Conservation (phyloP, 73 alveolate species). For the Paramecium sonneborni region DNA sequence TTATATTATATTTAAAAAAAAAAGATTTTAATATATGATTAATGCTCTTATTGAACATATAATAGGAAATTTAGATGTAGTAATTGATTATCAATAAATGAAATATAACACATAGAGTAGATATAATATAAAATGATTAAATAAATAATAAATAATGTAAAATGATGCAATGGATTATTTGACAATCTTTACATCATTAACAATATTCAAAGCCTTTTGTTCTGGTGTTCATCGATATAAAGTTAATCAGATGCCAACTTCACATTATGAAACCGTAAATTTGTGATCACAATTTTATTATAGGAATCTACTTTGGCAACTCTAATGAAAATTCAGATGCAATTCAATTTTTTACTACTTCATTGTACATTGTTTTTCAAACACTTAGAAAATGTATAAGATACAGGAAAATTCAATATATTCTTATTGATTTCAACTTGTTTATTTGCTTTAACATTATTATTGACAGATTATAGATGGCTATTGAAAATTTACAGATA, state of each 20-base stretch:
- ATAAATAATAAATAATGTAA: not conserved
- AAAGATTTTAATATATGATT: slow-evolving; percentile 46
- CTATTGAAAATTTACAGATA: slow-evolving; percentile 17
- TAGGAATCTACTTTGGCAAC: slow-evolving; percentile 49
- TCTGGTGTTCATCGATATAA: slow-evolving; percentile 20
- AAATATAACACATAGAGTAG: too few relatives aligned
- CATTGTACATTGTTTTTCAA: slow-evolving; percentile 14
- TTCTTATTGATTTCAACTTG: not conserved
- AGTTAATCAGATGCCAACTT: not conserved
- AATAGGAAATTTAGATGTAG: not conserved
- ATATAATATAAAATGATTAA: not conserved
- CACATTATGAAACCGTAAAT: slow-evolving; percentile 47
- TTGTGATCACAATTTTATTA: not conserved
- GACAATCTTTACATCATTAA: not conserved
- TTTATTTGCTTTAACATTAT: not conserved
- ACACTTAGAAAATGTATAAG: not conserved
- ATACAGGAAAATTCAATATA: not conserved
- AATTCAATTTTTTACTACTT: slow-evolving; percentile 20
- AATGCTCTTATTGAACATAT: not conserved
- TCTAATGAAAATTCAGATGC: slow-evolving; percentile 27
- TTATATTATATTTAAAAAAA: slow-evolving; percentile 55
- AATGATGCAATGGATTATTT: slow-evolving; percentile 12
- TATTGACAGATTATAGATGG: slow-evolving; percentile 50
- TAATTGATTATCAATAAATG: not conserved
- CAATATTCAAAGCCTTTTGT: not conserved